These are phyloP conservation scores for Trichosporon sp. DNA, from an alignment of 1,284 basidiomycete genomes.

Conservation along the genomic window DNA sequence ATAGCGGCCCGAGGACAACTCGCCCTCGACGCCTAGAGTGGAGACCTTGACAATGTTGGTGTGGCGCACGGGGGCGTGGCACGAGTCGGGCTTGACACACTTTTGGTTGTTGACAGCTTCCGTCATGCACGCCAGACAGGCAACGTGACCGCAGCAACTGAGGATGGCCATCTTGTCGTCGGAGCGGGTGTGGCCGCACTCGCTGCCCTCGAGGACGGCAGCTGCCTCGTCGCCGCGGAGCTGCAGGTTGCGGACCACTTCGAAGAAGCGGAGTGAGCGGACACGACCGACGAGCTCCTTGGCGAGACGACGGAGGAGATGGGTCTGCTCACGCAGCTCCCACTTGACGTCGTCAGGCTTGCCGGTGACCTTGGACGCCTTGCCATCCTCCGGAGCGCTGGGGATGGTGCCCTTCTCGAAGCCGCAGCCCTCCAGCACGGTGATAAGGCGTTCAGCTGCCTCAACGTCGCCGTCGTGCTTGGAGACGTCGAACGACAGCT, in stretches of 20 bases:
- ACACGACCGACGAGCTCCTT: constrained; percentile 87
- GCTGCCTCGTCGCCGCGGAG: constrained; percentile 64
- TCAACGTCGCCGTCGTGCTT: constrained; percentile 65
- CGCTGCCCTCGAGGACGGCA: constrained; percentile 38
- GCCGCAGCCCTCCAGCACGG: constrained; percentile 58
- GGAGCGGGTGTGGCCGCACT: constrained; percentile 59
- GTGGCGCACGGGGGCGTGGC: constrained; percentile 70
- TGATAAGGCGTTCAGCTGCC: constrained; percentile 45
- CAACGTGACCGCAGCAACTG: constrained; percentile 86
- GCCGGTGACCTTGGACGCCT: constrained; percentile 36
- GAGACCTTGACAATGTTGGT: constrained; percentile 80
- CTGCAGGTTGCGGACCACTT: constrained; percentile 82
- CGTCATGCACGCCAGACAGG: constrained; percentile 73
- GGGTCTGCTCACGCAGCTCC: constrained; percentile 82
- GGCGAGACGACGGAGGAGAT: constrained; percentile 75
- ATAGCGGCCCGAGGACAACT: constrained; percentile 72
- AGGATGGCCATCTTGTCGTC: constrained; percentile 75
- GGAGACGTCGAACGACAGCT: constrained; percentile 50
- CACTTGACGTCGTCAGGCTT: constrained; percentile 65
- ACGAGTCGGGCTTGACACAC: constrained; percentile 73
- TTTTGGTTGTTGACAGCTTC: constrained; percentile 73
- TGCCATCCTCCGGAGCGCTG: constrained; percentile 51
- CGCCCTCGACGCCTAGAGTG: constrained; percentile 81
- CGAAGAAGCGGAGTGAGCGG: constrained; percentile 86
- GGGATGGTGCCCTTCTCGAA: constrained; percentile 38